phyloP scores from a whole-genome alignment of 345 rosid species.

The Jatropha curcas region DNA sequence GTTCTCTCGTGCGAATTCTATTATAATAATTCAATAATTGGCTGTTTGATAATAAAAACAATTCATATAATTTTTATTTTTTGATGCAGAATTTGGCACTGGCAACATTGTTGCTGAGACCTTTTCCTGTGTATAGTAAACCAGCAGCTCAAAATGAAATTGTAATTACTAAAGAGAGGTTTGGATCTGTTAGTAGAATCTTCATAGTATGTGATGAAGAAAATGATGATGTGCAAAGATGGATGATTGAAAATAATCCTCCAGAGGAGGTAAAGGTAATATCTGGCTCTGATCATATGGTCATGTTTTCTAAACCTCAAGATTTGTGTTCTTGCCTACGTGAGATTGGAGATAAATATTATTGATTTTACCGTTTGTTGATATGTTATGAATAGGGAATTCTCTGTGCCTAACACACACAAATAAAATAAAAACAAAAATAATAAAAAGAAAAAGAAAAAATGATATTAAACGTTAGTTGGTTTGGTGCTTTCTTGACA shows the following conservation, averaged over 20 bases:
- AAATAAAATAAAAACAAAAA: no score
- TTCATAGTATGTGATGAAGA: constrained; percentile 37
- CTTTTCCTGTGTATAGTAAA: background rate
- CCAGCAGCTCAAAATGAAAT: background rate
- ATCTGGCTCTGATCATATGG: constrained; percentile 48
- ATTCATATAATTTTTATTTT: no score
- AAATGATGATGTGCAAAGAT: constrained; percentile 22
- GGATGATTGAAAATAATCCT: constrained; percentile 40
- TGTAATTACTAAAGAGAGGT: constrained; percentile 27
- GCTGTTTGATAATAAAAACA: no score
- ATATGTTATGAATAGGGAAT: no score
- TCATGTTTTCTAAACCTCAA: constrained; percentile 37
- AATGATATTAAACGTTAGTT: no score
- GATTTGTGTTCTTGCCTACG: constrained; percentile 34
- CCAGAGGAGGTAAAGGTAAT: constrained; percentile 31
- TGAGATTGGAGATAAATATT: constrained; percentile 24
- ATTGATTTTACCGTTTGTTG: constrained; percentile 13
- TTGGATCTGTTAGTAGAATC: constrained; percentile 29
- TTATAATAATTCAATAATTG: no score
- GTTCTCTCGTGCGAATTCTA: no score
- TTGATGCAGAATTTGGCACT: constrained; percentile 37
- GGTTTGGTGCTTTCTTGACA: no score
- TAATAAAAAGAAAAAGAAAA: no score
- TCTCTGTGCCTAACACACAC: no score
- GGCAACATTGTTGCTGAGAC: constrained; percentile 32